Evolutionary conservation across 257 asterid species (phyloP), one percentile per base, ranked within the genome.

Genomic region (Thymus quinquecostatus): DNA sequence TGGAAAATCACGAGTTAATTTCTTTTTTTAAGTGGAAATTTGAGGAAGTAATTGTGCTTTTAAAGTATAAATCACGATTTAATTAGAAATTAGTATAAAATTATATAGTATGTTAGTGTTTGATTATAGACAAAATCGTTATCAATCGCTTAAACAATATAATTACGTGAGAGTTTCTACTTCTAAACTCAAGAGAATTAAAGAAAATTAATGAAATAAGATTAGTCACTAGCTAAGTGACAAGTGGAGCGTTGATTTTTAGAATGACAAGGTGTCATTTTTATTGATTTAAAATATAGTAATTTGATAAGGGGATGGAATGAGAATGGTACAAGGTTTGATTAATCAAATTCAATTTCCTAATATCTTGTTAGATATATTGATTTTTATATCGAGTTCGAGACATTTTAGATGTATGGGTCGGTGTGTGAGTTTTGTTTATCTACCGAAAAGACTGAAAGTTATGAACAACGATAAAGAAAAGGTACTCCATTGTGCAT

Each of bases 101-200:
- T 8, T 5, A 2, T 3, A 1, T 10, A 10, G 45, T 64, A 48
- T 65, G 32, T 30, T 8, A 1, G 8, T 36, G 41, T 36, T 11
- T 14, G 4, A 27, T 11, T 64, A 32, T 29, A 32, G 59, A 21
- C 21, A n/a, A 49, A 66, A 33, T 66, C 60, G 60, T 32, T 50
- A 8, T 66, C 60, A 32, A 5, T 9, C 48, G 21, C 21, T 66
- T 33, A 49, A 48, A 2, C 32, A 9, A 66, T 13, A 49, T 13
- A 66, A 66, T 66, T 50, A 5, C 71, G 71, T 66, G 71, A n/a
- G 43, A 50, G 6, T 66, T 49, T 65, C 2, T 7, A 3, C 2
- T 33, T 13, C 9, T n/a, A 47, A 66, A 30, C 30, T 4, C 30
- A 29, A 2, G 12, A 12, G 13, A 6, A 14, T 2, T 36, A n/a